Evolutionary conservation across 2,329 filamentous ascomycete species (phyloP), one percentile per base, ranked within the genome.

Genomic region (Cladophialophora carrionii): DNA sequence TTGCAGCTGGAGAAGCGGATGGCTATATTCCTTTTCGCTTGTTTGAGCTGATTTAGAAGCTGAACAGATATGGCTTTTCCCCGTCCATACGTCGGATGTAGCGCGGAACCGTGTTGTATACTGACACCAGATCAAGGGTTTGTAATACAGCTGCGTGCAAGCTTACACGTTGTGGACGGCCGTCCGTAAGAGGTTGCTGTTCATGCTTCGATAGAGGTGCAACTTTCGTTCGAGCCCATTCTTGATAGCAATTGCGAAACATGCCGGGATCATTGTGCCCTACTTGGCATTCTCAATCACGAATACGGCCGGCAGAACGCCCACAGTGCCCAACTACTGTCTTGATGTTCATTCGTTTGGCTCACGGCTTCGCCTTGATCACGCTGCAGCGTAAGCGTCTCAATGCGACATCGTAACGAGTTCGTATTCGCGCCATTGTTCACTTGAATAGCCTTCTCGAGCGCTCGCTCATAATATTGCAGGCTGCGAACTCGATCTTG

Each of bases 371-470:
- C 29, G 8, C 46, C 2, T 17, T 37, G 5, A 12, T 31, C 57
- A 34, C 7, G 46, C 29, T 37, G 46, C 14, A 17, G 9, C 8
- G 29, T 51, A 17, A 43, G 48, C n/a, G 54, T 46, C 31, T 58
- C 32, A 1, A 63, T n/a, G 7, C 55, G 61, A 48, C 61, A 63
- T 4, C 49, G 61, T 24, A 63, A 37, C 4, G 61, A 58, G 14
- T 46, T 32, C 2, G 46, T 43, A 10, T 63, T 63, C 6, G 53
- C 61, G 4, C 41, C 17, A 20, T 58, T 63, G 20, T 58, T 53
- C 22, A 54, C 61, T 48, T 63, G 43, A 32, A 41, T 54, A 7
- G 61, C 61, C n/a, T 63, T 63, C 20, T 53, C 26, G 8, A 63
- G 54, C 10, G 61, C 61, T n/a, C 20, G 26, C 31, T 32, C 7